Conservation (phyloP, 163 green algal genomes). For the Scenedesmus sp. region DNA sequence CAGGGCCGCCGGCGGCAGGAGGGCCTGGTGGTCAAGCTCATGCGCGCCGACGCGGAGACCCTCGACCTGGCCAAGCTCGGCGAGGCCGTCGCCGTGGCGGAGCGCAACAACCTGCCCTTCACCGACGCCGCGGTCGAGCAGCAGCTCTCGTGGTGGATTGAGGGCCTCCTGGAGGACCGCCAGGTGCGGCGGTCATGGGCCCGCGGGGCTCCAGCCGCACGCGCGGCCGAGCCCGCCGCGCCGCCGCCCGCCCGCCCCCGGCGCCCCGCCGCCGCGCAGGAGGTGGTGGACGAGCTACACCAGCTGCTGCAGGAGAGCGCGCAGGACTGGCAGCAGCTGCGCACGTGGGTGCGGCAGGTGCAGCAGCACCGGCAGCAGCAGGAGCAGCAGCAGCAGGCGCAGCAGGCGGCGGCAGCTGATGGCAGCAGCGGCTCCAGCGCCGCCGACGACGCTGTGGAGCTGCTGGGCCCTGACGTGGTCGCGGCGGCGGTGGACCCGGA, state of each 20-base stretch:
- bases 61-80: slow-evolving; percentile 44
- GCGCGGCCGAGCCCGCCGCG: too few relatives aligned
- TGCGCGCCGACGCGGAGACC: slow-evolving; percentile 44
- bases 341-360: slow-evolving; percentile 33
- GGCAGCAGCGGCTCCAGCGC: neutral
- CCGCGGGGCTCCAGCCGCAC: too few relatives aligned
- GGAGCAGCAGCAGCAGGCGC: slow-evolving; percentile 29
- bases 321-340: slow-evolving; percentile 42
- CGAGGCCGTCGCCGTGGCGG: neutral
- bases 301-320: neutral
- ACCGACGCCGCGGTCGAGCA: slow-evolving; percentile 23
- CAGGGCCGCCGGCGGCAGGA: slow-evolving; percentile 61
- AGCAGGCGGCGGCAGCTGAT: slow-evolving; percentile 7
- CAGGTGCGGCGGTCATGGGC: too few relatives aligned
- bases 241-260: too few relatives aligned
- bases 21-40: slow-evolving; percentile 53
- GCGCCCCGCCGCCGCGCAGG: too few relatives aligned
- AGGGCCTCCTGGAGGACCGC: slow-evolving; percentile 6
- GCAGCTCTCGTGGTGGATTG: slow-evolving; percentile 38
- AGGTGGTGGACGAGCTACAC: too few relatives aligned
- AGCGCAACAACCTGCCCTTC: slow-evolving; percentile 32
- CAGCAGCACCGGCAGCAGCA: slow-evolving; percentile 33
- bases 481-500: neutral
- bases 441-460: neutral
- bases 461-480: neutral